Evolutionary conservation across 1,284 basidiomycete genomes (phyloP).

Genomic region (Pseudozyma sp.): DNA sequence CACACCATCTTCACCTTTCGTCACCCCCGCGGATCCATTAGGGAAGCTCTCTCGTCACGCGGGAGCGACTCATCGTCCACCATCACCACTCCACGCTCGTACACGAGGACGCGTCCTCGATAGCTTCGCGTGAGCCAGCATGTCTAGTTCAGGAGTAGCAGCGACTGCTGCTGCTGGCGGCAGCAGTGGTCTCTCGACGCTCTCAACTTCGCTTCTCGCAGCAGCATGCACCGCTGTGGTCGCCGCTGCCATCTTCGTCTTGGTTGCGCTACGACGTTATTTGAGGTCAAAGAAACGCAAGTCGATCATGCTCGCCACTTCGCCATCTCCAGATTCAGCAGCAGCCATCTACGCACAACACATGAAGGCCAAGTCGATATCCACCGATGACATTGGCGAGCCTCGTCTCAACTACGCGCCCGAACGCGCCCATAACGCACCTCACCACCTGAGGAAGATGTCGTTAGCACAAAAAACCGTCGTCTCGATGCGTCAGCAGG

Average conservation of each 20-base stretch:
- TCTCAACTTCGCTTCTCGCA: conserved; percentile 44
- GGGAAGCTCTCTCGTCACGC: neutral
- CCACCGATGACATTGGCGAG: conserved; percentile 34
- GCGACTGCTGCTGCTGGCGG: conserved; percentile 14
- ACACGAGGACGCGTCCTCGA: conserved; percentile 11
- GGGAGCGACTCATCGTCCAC: neutral
- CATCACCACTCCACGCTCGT: neutral
- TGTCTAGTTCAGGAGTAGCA: conserved; percentile 39
- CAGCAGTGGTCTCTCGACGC: conserved; percentile 29
- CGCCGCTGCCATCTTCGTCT: conserved; percentile 40
- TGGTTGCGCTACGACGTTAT: conserved; percentile 40
- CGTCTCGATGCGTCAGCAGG: conserved; percentile 24
- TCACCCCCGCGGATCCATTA: neutral
- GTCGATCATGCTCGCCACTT: conserved; percentile 14
- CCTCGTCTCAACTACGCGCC: conserved; percentile 36
- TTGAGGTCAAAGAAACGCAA: conserved; percentile 28
- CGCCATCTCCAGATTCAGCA: conserved; percentile 20
- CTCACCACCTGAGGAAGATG: conserved; percentile 26
- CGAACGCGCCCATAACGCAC: conserved; percentile 32
- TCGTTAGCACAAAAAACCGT: conserved; percentile 35
- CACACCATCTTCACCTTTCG: neutral
- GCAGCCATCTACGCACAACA: conserved; percentile 28
- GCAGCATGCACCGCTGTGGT: conserved; percentile 41
- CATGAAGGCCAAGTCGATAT: conserved; percentile 37
- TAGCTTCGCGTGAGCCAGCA: conserved; percentile 10